Percentiles rank a stretch among this genome's conserved stretches.
Evolutionary conservation across 805 yeast species (phyloP).

Genomic region (Candida adriatica): DNA sequence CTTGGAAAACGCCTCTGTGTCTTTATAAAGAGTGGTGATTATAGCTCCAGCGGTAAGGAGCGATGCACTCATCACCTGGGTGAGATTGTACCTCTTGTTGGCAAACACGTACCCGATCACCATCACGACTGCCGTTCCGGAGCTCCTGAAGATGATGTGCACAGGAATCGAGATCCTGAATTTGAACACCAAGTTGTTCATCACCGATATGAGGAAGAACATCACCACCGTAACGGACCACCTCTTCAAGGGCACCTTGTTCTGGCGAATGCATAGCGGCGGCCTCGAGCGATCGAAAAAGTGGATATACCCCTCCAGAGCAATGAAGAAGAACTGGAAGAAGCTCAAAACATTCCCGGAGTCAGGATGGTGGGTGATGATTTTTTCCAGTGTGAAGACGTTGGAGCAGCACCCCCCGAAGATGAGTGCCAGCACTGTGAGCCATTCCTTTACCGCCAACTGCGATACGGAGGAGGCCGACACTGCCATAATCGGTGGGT

Average conservation of each 20-base stretch:
- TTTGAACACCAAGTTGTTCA: slow-evolving; percentile 53
- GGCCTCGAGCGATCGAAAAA: slow-evolving; percentile 27
- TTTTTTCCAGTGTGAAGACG: slow-evolving; percentile 53
- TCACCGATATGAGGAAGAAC: slow-evolving; percentile 42
- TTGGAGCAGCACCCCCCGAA: slow-evolving; percentile 74
- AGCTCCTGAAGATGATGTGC: slow-evolving; percentile 60
- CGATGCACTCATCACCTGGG: slow-evolving; percentile 44
- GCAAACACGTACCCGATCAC: slow-evolving; percentile 43
- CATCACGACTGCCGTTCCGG: slow-evolving; percentile 59
- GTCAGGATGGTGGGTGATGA: slow-evolving; percentile 32
- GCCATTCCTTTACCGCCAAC: slow-evolving; percentile 19
- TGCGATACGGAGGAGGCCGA: slow-evolving; percentile 10
- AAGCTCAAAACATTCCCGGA: slow-evolving; percentile 52
- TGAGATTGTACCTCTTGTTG: slow-evolving; percentile 34
- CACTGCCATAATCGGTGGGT: slow-evolving; percentile 1
- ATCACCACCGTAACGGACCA: slow-evolving; percentile 42
- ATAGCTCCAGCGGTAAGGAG: slow-evolving; percentile 46
- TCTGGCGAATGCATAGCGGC: slow-evolving; percentile 26
- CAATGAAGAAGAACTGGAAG: slow-evolving; percentile 46
- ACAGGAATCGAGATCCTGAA: slow-evolving; percentile 57
- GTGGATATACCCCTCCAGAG: slow-evolving; percentile 35
- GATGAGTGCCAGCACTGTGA: slow-evolving; percentile 28
- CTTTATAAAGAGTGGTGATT: slow-evolving; percentile 24
- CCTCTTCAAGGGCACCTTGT: slow-evolving; percentile 35
- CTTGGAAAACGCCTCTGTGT: slow-evolving; percentile 19